Evolutionary conservation across 2,329 filamentous ascomycete species (phyloP), one percentile per base, ranked within the genome.

Genomic region (Myotisia sp.): DNA sequence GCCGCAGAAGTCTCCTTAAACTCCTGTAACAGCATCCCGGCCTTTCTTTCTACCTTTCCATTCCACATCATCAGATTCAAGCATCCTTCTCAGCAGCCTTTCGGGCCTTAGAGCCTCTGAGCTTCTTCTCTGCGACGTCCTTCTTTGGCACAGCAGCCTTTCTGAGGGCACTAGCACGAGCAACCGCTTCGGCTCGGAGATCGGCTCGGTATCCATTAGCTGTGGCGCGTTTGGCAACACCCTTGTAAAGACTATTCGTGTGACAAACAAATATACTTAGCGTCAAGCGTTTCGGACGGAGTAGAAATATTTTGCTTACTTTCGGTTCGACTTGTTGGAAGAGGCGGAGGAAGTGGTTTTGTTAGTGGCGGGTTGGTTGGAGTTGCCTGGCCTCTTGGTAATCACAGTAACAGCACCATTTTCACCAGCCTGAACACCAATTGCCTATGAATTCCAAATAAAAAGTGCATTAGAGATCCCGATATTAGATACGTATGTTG

Each of bases 171-270:
- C 78, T 85, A 57, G 80, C 84, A 56, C 90, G 83, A 63, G 84
- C 69, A 54, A 95, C 77, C 52, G 87, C 86, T 53, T 70, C 69
- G 54, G 72, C 65, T 50, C 79, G 79, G 63, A 86, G 71, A 59
- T 87, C 81, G 53, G 71, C 54, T 52, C 81, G 82, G 79, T 95
- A 98, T 57, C 77, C 74, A 59, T 72, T 71, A 75, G 84, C 85
- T 62, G 84, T 79, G 52, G 77, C 75, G 60, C 70, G 68, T 69
- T 74, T 79, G 66, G 85, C 85, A 59, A 95, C 75, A 53, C 72
- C 71, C 69, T 80, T 82, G 77, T 86, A 95, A 67, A 80, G 79
- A 74, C 84, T 90, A 47, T n/a, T n/a, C n/a, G n/a, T n/a, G 33
- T 9, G 8, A 34, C 14, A 34, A 27, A 34, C 5, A 33, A 14